A percentile compares a stretch with the other conserved stretches of the same genome.
These are phyloP conservation scores for Ustanciosporium gigantosporum DNA, from an alignment of 1,284 basidiomycete genomes.

Conservation along the genomic window DNA sequence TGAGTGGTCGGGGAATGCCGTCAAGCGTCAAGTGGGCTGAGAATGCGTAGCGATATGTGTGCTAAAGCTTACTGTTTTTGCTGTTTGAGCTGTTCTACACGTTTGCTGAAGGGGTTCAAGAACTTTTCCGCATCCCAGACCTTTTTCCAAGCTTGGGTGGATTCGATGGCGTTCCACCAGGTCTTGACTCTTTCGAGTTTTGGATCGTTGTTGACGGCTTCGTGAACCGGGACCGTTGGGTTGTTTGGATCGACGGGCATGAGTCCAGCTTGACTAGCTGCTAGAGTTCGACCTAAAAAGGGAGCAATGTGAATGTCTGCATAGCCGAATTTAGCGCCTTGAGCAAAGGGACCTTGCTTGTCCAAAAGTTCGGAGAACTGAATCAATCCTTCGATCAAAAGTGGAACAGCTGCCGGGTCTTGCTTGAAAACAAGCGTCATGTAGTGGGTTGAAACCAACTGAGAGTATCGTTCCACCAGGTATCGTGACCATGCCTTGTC, in stretches of 20 bases:
- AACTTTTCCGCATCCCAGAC: constrained; percentile 12
- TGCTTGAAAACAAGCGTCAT: background rate
- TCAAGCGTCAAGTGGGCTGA: no score
- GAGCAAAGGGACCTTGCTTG: background rate
- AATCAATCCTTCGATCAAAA: background rate
- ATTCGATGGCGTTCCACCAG: constrained; percentile 13
- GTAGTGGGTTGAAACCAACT: constrained; percentile 12
- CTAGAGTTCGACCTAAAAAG: constrained; percentile 3
- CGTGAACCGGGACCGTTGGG: background rate
- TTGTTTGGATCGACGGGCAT: background rate
- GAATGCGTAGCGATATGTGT: no score
- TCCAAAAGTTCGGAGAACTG: constrained; percentile 3
- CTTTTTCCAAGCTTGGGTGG: background rate
- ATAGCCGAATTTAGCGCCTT: constrained; percentile 7
- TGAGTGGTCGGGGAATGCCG: no score
- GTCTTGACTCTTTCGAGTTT: constrained; percentile 4
- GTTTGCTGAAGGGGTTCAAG: background rate
- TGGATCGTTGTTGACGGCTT: constrained; percentile 1
- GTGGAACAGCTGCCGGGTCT: background rate
- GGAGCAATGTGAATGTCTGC: constrained; percentile 11
- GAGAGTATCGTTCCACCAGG: constrained; percentile 10
- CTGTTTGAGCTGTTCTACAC: no score
- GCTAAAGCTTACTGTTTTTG: no score
- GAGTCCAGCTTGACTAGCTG: background rate
- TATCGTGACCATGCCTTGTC: constrained; percentile 4